Evolutionary conservation across 257 asterid genomes (phyloP), one percentile per base, ranked within the genome.

Genomic region (Solanum gracilifrons): DNA sequence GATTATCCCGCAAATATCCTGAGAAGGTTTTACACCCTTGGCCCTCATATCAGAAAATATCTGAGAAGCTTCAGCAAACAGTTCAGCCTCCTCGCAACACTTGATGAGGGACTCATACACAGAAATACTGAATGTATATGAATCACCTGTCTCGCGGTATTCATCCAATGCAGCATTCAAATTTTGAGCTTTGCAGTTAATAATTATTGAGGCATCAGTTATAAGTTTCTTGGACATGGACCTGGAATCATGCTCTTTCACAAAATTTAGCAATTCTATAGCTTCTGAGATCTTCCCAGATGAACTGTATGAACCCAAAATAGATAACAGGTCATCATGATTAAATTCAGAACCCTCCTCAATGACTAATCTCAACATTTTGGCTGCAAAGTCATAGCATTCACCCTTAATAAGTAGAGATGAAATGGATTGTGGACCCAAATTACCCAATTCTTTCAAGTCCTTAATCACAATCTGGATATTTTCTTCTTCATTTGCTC

Each of bases 1-100:
- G 95, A 95, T 94, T 39, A 83, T 86, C 84, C 90, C 88, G 88
- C 92, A 94, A 84, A 93, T 87, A 86, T 93, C 94, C 6, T 85
- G 91, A 9, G 98, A 94, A 91, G 97, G 93, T 89, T 95, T 95
- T 68, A 95, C 86, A 37, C 94, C 98, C 87, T 86, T 86, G 87
- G 93, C 94, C 92, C 91, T 91, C 99, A 96, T 95, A 88, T 97
- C 97, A 27, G 99, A 95, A 92, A 92, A 93, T 89, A 97, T 90
- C 87, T 95, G 98, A 88, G 95, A 95, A 92, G 99, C 99, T 90
- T 95, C 98, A 85, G 93, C 88, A 88, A 93, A 91, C 77, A 46
- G 84, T 55, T 92, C 95, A 18, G 91, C 92, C 91, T 93, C 96
- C 31, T 37, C 87, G 58, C 98, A 97, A 73, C 93, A 91, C 90